These are phyloP conservation scores for Fraxinus latifolia DNA, from an alignment of 305 asterid species.

Conservation along the genomic window DNA sequence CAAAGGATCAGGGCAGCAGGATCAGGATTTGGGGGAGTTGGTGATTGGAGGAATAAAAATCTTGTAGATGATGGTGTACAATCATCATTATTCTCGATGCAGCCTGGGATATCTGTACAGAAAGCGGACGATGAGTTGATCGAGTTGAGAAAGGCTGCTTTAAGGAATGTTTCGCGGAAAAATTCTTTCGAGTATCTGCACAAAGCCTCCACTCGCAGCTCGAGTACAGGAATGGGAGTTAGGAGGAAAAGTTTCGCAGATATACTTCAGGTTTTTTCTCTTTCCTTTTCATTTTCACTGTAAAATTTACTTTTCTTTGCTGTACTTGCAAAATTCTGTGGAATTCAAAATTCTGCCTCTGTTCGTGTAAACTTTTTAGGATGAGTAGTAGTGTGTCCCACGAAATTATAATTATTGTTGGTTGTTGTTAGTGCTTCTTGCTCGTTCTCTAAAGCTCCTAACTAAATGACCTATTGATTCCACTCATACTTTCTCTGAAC, in stretches of 20 bases:
- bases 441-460: neutral
- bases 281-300: neutral
- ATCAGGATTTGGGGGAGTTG: constrained; percentile 35
- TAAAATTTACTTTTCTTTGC: neutral
- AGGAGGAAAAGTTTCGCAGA: constrained; percentile 92
- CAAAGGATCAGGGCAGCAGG: constrained; percentile 66
- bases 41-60: constrained; percentile 31
- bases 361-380: neutral
- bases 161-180: constrained; percentile 53
- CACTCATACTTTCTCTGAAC: neutral
- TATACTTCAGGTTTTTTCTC: constrained; percentile 62
- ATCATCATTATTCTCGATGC: constrained; percentile 47
- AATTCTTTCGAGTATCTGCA: constrained; percentile 51
- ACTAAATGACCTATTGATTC: neutral
- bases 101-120: constrained; percentile 38
- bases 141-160: constrained; percentile 65
- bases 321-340: neutral
- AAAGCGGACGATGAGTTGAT: constrained; percentile 55
- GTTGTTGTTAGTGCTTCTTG: neutral
- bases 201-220: constrained; percentile 28
- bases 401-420: neutral
- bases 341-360: neutral
- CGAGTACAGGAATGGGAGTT: constrained; percentile 56
- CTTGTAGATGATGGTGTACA: constrained; percentile 41
- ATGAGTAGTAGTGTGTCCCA: neutral